These are phyloP conservation scores for Thalassiosira pacifica DNA, from an alignment of 352 stramenopile species.

Conservation along the genomic window DNA sequence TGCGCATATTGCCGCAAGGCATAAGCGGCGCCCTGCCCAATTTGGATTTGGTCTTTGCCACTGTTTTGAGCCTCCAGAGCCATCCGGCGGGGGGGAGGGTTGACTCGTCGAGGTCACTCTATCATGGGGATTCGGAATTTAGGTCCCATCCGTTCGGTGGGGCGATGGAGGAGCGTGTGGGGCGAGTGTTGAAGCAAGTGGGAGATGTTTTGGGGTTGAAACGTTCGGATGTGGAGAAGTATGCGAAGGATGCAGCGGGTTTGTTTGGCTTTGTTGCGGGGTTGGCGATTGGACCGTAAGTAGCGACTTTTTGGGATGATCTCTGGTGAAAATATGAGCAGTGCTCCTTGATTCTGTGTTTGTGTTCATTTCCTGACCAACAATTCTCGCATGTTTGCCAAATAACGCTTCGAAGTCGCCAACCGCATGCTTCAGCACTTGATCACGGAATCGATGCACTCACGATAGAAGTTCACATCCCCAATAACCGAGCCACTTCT, in stretches of 20 bases:
- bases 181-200: neutral
- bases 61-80: constrained; percentile 51
- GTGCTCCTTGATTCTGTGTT: constrained; percentile 6
- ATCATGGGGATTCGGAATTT: constrained; percentile 51
- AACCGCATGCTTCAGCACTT: constrained; percentile 74
- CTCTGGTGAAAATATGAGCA: too few relatives aligned
- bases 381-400: neutral
- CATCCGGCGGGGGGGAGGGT: constrained; percentile 5
- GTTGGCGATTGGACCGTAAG: constrained; percentile 61
- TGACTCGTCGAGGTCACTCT: constrained; percentile 23
- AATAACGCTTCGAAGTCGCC: neutral
- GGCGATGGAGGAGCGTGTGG: constrained; percentile 17
- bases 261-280: constrained; percentile 70
- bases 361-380: neutral
- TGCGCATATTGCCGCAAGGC: constrained; percentile 78
- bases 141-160: constrained; percentile 36
- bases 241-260: constrained; percentile 67
- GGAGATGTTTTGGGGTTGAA: constrained; percentile 7
- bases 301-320: too few relatives aligned
- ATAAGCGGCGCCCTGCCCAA: constrained; percentile 79
- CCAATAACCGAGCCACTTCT: constrained; percentile 7
- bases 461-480: constrained; percentile 69
- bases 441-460: constrained; percentile 81
- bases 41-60: constrained; percentile 83
- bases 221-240: constrained; percentile 42